Percentiles rank a stretch among this genome's conserved stretches.
Evolutionary conservation across 1,284 basidiomycete species (phyloP).

Genomic region (Boletus sp.): DNA sequence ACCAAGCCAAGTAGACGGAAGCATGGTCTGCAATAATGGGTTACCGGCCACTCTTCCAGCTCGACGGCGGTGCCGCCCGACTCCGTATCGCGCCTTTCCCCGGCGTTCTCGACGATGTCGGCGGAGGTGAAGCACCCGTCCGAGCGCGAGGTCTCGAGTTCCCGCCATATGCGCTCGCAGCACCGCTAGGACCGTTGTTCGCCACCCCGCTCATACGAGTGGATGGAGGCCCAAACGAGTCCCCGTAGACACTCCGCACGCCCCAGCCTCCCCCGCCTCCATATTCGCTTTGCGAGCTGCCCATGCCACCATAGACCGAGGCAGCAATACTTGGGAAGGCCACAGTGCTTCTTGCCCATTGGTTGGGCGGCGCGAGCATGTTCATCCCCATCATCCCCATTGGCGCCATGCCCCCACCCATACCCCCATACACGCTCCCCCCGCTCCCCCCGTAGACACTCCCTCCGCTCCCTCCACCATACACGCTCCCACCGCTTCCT

Average conservation of each 20-base stretch:
- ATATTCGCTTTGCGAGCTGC: constrained; percentile 55
- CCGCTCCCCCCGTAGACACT: constrained; percentile 39
- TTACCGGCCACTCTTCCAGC: constrained; percentile 38
- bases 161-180: constrained; percentile 29
- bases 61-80: constrained; percentile 33
- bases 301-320: constrained; percentile 59
- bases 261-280: constrained; percentile 56
- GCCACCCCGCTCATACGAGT: constrained; percentile 19
- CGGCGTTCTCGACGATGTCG: constrained; percentile 18
- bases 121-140: constrained; percentile 26
- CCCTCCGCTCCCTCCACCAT: constrained; percentile 42
- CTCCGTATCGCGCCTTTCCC: constrained; percentile 20
- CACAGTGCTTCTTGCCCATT: constrained; percentile 46
- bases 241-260: constrained; percentile 69
- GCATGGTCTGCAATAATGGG: background rate
- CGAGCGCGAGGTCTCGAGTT: constrained; percentile 31
- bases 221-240: constrained; percentile 54
- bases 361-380: constrained; percentile 42
- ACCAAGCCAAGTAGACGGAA: background rate
- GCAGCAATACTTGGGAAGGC: constrained; percentile 52
- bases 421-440: constrained; percentile 46
- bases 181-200: constrained; percentile 12
- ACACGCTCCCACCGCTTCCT: constrained; percentile 36
- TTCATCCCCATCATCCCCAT: constrained; percentile 48
- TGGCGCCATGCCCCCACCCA: constrained; percentile 35